Percentiles rank a stretch among this genome's conserved stretches.
phyloP scores from a whole-genome alignment of 441 rosid species.

The Erysimum pusillum region DNA sequence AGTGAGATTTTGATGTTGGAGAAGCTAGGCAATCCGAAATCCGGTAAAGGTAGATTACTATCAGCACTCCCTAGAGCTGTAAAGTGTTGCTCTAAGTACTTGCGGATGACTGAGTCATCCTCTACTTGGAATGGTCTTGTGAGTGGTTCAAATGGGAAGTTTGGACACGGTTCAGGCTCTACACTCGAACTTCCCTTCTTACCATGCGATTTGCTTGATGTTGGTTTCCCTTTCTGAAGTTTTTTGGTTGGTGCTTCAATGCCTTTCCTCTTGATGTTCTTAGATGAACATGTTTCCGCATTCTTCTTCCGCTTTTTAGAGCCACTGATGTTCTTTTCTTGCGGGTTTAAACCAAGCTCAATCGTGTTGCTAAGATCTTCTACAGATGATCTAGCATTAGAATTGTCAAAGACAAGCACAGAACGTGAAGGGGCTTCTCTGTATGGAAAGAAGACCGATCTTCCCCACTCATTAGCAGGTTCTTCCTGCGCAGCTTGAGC shows the following conservation, averaged over 20 bases:
- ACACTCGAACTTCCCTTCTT: conserved; percentile 27
- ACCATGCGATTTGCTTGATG: background rate
- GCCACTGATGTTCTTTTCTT: conserved; percentile 34
- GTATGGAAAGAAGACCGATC: conserved; percentile 37
- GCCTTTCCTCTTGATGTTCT: conserved; percentile 34
- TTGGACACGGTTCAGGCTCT: conserved; percentile 54
- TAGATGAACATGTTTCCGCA: conserved; percentile 14
- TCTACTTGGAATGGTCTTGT: conserved; percentile 48
- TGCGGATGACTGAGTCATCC: conserved; percentile 53
- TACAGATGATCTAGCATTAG: conserved; percentile 29
- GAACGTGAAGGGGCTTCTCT: conserved; percentile 43
- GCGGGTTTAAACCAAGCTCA: conserved; percentile 18
- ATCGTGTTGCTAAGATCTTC: conserved; percentile 28
- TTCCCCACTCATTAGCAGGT: conserved; percentile 38
- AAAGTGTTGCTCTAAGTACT: conserved; percentile 55
- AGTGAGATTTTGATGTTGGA: conserved; percentile 34
- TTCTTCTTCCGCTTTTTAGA: conserved; percentile 22
- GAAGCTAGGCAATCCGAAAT: conserved; percentile 44
- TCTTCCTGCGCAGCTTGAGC: conserved; percentile 21
- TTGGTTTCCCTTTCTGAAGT: conserved; percentile 17
- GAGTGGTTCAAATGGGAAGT: conserved; percentile 67
- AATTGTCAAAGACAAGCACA: conserved; percentile 16
- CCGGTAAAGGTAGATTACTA: conserved; percentile 28
- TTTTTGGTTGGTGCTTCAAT: conserved; percentile 15
- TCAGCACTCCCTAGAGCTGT: conserved; percentile 19